These are phyloP conservation scores for Exophiala oligosperma DNA, from an alignment of 2,329 filamentous ascomycete species.

Conservation along the genomic window DNA sequence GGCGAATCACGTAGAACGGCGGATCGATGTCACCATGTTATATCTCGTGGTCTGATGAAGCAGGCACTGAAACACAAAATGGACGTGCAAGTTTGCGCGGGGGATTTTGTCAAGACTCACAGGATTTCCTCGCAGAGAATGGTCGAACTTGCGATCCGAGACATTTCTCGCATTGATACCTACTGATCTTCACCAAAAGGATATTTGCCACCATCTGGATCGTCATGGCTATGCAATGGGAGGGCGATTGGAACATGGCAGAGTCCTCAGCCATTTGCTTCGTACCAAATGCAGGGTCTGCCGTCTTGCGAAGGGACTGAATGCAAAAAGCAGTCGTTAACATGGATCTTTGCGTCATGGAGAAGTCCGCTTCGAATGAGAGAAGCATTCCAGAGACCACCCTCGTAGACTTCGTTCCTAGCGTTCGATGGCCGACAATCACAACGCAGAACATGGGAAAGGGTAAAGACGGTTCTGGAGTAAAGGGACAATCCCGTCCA, in stretches of 20 bases:
- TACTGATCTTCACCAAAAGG: conserved; percentile 9
- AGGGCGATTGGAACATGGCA: conserved; percentile 1
- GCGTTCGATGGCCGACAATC: conserved; percentile 1
- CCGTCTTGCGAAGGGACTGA: conserved; percentile 3
- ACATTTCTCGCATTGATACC: conserved; percentile 15
- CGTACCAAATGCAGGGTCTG: conserved; percentile 11
- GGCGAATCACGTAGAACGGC: neutral
- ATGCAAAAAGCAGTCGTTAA: neutral
- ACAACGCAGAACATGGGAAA: conserved; percentile 1
- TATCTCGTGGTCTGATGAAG: neutral
- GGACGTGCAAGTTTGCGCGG: neutral
- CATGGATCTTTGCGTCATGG: conserved; percentile 12
- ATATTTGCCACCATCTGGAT: conserved; percentile 17
- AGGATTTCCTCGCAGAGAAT: neutral
- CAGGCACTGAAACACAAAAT: neutral
- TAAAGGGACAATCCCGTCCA: conserved; percentile 9
- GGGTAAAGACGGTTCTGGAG: neutral
- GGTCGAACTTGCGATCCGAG: conserved; percentile 2
- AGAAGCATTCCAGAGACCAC: neutral
- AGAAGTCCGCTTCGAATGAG: neutral
- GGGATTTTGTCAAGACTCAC: neutral
- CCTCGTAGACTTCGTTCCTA: neutral
- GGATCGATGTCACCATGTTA: conserved; percentile 4
- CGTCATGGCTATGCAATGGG: conserved; percentile 7
- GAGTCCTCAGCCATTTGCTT: neutral